Evolutionary conservation across 495 filamentous ascomycete genomes (phyloP).

Genomic region (Tuber microsphaerosporum): DNA sequence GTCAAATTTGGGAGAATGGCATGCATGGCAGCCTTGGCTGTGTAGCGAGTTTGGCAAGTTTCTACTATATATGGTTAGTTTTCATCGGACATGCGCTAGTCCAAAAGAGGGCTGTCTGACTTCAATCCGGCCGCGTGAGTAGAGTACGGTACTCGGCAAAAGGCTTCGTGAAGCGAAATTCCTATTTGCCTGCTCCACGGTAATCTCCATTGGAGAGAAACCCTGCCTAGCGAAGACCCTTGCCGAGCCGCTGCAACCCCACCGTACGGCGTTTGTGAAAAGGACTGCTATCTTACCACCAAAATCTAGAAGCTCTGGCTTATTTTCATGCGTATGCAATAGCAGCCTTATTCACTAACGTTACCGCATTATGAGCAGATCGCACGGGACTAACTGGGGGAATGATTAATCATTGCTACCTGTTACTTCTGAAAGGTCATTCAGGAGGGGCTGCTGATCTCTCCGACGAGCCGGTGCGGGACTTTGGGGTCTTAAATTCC

Average conservation of each 20-base stretch:
- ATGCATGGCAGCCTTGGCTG: too few species aligned
- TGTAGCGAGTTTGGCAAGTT: too few species aligned
- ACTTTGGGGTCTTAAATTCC: background rate
- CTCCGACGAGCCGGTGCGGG: background rate
- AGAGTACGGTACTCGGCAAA: background rate
- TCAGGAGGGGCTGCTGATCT: background rate
- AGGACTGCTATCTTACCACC: background rate
- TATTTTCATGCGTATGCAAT: background rate
- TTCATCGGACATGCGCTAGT: too few species aligned
- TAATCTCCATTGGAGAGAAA: background rate
- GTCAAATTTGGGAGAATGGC: too few species aligned
- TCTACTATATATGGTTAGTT: too few species aligned
- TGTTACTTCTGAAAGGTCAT: background rate
- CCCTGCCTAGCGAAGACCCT: background rate
- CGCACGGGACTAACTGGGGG: background rate
- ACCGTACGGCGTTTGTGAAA: background rate
- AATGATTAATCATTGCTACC: background rate
- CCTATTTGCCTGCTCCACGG: background rate
- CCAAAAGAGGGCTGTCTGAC: too few species aligned
- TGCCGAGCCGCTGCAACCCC: background rate
- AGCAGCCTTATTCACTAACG: background rate
- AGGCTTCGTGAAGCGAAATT: background rate
- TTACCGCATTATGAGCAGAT: background rate
- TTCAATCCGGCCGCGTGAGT: too few species aligned
- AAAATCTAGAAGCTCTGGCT: background rate